Base-by-base conservation (phyloP, 257 asterid species). In the Galeopsis tetrahit region DNA sequence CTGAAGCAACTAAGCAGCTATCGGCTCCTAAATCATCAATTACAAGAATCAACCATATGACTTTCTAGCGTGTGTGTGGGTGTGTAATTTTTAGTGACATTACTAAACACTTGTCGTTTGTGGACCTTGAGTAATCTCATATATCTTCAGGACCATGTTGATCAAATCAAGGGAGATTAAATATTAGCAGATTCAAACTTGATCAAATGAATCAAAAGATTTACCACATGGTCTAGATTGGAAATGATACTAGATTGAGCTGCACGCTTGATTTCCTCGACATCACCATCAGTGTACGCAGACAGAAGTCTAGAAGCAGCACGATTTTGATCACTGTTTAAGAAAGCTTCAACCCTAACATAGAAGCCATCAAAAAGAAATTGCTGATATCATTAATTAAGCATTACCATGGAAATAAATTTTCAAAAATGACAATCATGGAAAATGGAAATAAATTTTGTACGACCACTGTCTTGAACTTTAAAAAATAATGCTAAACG, bases 261-360 rank as follows among this genome's bases (percentile, higher is more conserved):
- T 21, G 86, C 92, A 43, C 89, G 93, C 69, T 90, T 95, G 83
- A 95, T 92, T 78, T 87, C 96, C 84, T 95, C 98, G 33, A 79
- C 89, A 81, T 90, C 94, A 40, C 89, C 98, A 44, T 92, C 97
- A n/a, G 83, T 49, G 79, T 92, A 95, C 34, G 98, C 98, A 68
- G 92, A 87, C 43, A 92, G 84, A 75, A 95, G 89, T 80, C 84
- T 87, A 68, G 81, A 81, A 60, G 99, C 97, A 79, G 92, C 90
- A 61, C 96, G 97, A 69, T 84, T 84, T 73, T 95, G 99, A 86
- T 95, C 98, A 44, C 97, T 92, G 82, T 75, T 90, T 79, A 87
- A 57, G 84, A 92, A 95, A 59, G 88, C 87, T 15, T 88, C 96
- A 78, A 95, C 83, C 87, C 98, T 92, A 87, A 75, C 82, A 79